Conservation (phyloP, 2,329 filamentous ascomycete species). For the Venturia pyrina region DNA sequence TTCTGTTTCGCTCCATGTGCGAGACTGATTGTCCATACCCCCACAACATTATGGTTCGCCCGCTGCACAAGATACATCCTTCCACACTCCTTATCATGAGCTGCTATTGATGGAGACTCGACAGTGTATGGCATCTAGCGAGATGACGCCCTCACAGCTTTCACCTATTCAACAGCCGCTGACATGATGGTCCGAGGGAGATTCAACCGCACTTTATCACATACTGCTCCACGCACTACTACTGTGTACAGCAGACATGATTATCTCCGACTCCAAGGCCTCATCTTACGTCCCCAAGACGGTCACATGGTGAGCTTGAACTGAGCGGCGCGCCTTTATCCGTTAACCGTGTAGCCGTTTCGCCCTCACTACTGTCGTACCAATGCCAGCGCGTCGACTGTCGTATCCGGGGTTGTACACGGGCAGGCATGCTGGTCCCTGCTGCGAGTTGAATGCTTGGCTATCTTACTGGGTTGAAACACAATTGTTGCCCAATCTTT, state of each 20-base stretch:
- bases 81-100: background rate
- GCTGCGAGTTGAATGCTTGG: background rate
- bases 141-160: background rate
- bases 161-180: background rate
- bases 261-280: background rate
- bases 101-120: background rate
- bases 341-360: background rate
- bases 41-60: background rate
- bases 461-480: background rate
- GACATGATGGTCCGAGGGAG: background rate
- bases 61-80: background rate
- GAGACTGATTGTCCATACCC: background rate
- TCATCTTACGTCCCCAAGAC: background rate
- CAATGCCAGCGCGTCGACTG: background rate
- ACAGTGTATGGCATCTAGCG: background rate
- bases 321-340: background rate
- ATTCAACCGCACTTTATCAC: slow-evolving; percentile 1
- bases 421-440: background rate
- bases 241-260: background rate
- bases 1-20: background rate
- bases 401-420: background rate
- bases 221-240: background rate
- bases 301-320: background rate
- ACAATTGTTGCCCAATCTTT: background rate
- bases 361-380: background rate